Evolutionary conservation across 768 basidiomycete genomes (phyloP), one percentile per base, ranked within the genome.

Genomic region (Termitomyces sp.): DNA sequence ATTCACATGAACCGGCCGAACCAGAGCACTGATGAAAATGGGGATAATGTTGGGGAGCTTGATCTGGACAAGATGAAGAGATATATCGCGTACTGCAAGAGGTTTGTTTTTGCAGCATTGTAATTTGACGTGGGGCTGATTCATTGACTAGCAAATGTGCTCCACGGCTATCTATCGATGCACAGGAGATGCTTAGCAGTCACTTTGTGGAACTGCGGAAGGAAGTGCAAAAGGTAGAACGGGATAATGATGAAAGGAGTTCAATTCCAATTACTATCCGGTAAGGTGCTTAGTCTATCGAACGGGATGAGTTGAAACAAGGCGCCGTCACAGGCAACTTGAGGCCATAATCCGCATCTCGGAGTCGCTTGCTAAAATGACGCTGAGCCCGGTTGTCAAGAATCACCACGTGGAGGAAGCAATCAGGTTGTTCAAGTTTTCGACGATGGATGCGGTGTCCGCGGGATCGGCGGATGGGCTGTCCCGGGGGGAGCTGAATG

Each of bases 301-400:
- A 31, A 2, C 1, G 50, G n/a, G 26, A 23, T 6, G 3, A 28
- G 31, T 35, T 42, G 28, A 51, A 23, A 30, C 31, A 11, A 38
- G 5, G 31, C 62, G 1, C 21, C 35, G 31, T 40, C 35, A 11
- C 4, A 85, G 83, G 52, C 97, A 99, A 86, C 80, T 99, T 5
- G 97, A 99, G 75, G 97, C 97, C 41, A 95, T 99, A 68, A 94
- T 98, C 67, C 94, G 97, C 37, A 98, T 98, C 68, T 98, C 97
- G 1, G 97, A 99, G 69, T 89, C 96, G 3, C 77, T 98, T 19
- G 95, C 96, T 12, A 99, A 98, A 67, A 82, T 98, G 73, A 94
- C 94, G 3, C 78, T 99, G 15, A 87, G 89, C 0, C 79, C 92
- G 0, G 80, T 86, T 3, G 97, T 98, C 3, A 85, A 87, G 64